Percentiles rank a stretch among this genome's conserved stretches.
phyloP scores from a whole-genome alignment of 129 eudicot species.

The Dittrichia graveolens region DNA sequence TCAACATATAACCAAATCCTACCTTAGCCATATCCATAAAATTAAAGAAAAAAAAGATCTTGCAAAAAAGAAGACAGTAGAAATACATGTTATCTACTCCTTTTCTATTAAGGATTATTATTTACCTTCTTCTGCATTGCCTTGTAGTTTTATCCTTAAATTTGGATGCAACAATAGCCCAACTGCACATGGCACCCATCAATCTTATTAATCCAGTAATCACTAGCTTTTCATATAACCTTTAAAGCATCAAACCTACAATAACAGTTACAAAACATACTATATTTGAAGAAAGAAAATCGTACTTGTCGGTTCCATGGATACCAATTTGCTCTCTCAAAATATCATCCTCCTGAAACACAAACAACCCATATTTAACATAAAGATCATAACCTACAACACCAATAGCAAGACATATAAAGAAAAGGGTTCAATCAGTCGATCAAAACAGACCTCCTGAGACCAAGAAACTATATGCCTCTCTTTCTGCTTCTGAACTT shows the following conservation, averaged over 20 bases:
- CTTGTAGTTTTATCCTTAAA: slow-evolving; percentile 97
- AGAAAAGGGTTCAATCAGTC: neutral
- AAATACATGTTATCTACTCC: neutral
- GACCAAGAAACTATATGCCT: slow-evolving; percentile 98
- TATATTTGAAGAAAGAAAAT: slow-evolving; percentile 1
- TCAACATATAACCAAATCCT: slow-evolving; percentile 23
- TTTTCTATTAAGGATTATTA: neutral
- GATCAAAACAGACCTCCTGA: slow-evolving; percentile 61
- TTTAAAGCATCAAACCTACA: neutral
- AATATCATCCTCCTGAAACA: slow-evolving; percentile 92
- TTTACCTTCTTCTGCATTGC: slow-evolving; percentile 97
- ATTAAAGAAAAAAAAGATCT: neutral
- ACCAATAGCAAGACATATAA: slow-evolving; percentile 1
- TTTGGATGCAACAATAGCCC: slow-evolving; percentile 95
- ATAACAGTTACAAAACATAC: neutral
- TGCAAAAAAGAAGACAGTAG: slow-evolving; percentile 14
- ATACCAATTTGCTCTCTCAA: slow-evolving; percentile 77
- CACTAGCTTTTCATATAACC: neutral
- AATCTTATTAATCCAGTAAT: slow-evolving; percentile 24
- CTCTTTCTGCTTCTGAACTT: slow-evolving; percentile 66
- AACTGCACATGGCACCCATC: slow-evolving; percentile 54
- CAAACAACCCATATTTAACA: slow-evolving; percentile 15
- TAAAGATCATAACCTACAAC: slow-evolving; percentile 2
- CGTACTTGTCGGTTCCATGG: slow-evolving; percentile 95
- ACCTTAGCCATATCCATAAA: slow-evolving; percentile 1